Percentiles rank a stretch among this genome's conserved stretches.
phyloP scores from a whole-genome alignment of 2,329 filamentous ascomycete species.

The Hypoxylon sp. region DNA sequence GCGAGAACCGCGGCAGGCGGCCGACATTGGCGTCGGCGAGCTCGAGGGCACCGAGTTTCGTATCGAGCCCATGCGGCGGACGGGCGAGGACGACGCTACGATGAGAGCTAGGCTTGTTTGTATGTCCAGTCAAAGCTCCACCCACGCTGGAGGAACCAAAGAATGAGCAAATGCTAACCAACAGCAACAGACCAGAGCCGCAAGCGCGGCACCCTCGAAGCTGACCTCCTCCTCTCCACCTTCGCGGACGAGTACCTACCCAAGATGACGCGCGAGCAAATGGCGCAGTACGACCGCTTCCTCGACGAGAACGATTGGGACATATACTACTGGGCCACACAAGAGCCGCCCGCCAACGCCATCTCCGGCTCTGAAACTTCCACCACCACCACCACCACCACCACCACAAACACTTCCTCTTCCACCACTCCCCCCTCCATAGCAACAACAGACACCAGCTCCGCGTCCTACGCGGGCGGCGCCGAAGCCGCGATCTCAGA shows the following conservation, averaged over 20 bases:
- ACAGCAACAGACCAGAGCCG: slow-evolving; percentile 86
- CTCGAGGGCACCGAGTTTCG: slow-evolving; percentile 88
- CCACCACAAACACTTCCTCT: slow-evolving; percentile 25
- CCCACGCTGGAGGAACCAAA: too few species aligned
- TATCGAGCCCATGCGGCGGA: slow-evolving; percentile 88
- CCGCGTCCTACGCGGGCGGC: slow-evolving; percentile 61
- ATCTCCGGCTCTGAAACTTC: slow-evolving; percentile 21
- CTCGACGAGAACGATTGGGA: slow-evolving; percentile 99
- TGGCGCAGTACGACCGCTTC: slow-evolving; percentile 89
- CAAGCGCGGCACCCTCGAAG: slow-evolving; percentile 95
- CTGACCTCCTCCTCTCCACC: slow-evolving; percentile 94
- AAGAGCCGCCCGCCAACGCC: slow-evolving; percentile 71
- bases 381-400: slow-evolving; percentile 45
- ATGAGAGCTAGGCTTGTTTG: slow-evolving; percentile 87
- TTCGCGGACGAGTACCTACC: slow-evolving; percentile 87
- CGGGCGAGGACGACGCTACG: slow-evolving; percentile 86
- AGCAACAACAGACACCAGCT: slow-evolving; percentile 67
- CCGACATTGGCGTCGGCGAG: slow-evolving; percentile 85
- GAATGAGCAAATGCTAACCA: too few species aligned
- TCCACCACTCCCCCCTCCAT: slow-evolving; percentile 41
- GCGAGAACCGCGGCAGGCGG: slow-evolving; percentile 1
- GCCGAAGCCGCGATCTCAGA: slow-evolving; percentile 38
- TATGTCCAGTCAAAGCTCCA: too few species aligned
- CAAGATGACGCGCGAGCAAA: slow-evolving; percentile 79
- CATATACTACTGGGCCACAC: slow-evolving; percentile 99